Percentiles rank a stretch among this genome's conserved stretches.
Conservation (phyloP, 192 early-diverging fungal species). For the Backusella morwellensis region DNA sequence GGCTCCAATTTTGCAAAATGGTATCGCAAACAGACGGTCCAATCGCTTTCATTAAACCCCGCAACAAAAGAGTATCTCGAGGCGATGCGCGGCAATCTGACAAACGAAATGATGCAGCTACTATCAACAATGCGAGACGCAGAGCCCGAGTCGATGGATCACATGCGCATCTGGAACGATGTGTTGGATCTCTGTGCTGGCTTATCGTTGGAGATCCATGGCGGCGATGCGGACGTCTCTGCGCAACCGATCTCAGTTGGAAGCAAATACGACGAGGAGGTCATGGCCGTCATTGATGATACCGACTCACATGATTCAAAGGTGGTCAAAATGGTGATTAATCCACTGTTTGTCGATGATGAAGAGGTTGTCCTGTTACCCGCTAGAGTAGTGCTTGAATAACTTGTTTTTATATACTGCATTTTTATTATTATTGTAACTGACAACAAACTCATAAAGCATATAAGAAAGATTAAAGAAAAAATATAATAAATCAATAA, state of each 20-base stretch:
- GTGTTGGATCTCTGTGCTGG: constrained; percentile 19
- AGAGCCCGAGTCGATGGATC: neutral
- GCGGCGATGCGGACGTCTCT: constrained; percentile 34
- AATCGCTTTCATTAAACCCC: constrained; percentile 33
- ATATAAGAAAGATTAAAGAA: neutral
- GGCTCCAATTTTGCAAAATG: constrained; percentile 37
- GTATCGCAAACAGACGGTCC: constrained; percentile 41
- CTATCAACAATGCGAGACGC: constrained; percentile 10
- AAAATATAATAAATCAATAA: neutral
- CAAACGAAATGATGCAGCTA: neutral
- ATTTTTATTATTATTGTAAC: neutral
- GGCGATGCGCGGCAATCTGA: constrained; percentile 21
- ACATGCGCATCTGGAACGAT: constrained; percentile 17
- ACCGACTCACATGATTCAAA: constrained; percentile 13
- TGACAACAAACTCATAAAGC: neutral
- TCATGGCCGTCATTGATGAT: constrained; percentile 29
- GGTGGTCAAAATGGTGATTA: constrained; percentile 28
- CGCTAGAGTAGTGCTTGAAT: constrained; percentile 34
- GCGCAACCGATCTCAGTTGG: constrained; percentile 28
- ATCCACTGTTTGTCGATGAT: constrained; percentile 37
- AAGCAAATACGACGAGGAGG: constrained; percentile 28
- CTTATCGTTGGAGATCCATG: constrained; percentile 37
- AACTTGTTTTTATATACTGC: neutral
- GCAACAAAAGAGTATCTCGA: constrained; percentile 37
- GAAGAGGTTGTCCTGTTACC: constrained; percentile 27